Evolutionary conservation across 1,139 yeast species (phyloP).

Genomic region (Petasospora fabianii): DNA sequence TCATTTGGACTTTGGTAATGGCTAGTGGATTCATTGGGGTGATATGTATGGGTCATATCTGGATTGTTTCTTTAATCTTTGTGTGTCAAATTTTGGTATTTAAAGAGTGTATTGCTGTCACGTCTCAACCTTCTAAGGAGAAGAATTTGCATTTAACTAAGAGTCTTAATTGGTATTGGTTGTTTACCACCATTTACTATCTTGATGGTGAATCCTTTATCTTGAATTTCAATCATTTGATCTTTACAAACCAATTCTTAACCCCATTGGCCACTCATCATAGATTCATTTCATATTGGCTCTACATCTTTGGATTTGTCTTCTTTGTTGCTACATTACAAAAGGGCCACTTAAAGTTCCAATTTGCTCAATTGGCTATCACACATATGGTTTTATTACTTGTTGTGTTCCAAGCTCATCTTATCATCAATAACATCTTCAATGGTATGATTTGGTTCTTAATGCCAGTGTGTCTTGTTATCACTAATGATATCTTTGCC

Average conservation of each 20-base stretch:
- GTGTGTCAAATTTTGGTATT: conserved; percentile 78
- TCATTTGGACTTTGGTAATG: conserved; percentile 96
- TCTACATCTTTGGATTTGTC: conserved; percentile 85
- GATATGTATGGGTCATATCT: conserved; percentile 83
- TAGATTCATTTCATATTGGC: conserved; percentile 75
- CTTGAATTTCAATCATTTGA: conserved; percentile 44
- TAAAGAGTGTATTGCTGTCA: conserved; percentile 86
- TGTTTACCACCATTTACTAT: conserved; percentile 78
- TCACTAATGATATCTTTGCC: conserved; percentile 94
- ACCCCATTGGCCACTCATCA: conserved; percentile 61
- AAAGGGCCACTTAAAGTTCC: conserved; percentile 86
- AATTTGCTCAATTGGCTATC: conserved; percentile 88
- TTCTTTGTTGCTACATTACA: conserved; percentile 86
- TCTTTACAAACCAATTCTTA: conserved; percentile 38
- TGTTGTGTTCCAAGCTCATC: conserved; percentile 92
- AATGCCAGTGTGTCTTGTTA: conserved; percentile 86
- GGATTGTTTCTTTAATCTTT: conserved; percentile 69
- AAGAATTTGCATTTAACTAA: conserved; percentile 80
- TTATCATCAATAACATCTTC: conserved; percentile 84
- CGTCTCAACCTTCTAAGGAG: conserved; percentile 79
- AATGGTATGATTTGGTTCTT: conserved; percentile 94
- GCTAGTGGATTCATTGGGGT: conserved; percentile 66
- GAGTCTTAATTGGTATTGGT: conserved; percentile 85
- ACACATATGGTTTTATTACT: conserved; percentile 91
- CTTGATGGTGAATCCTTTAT: conserved; percentile 84